Evolutionary conservation across 805 yeast species (phyloP), one percentile per base, ranked within the genome.

Genomic region (Metschnikowia kunwiensis): DNA sequence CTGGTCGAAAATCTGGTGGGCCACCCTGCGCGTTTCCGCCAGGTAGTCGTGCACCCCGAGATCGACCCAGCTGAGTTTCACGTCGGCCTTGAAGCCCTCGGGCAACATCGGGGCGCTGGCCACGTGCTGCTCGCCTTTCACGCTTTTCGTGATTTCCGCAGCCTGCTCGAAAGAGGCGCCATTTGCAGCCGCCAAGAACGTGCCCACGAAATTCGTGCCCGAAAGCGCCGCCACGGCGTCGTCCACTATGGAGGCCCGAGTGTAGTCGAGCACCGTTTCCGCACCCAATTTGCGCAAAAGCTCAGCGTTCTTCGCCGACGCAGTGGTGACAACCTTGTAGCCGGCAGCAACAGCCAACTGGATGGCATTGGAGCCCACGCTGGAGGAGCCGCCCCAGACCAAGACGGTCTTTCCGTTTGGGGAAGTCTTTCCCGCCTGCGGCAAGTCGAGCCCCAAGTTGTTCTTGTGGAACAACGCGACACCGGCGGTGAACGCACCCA

Each of bases 371-470:
- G 36, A 24, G 10, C 44, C 44, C 10, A 38, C 42, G 22, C 39
- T 34, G 7, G 44, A 37, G n/a, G 44, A 38, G 8, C 44, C 44
- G 9, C 44, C 44, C 44, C 44, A 41, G n/a, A 41, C 25, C 22
- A 41, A 27, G 4, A 41, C 30, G 16, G 38, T 31, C 19, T 42
- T 38, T 9, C 35, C 35, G 14, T 32, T 35, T 15, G 20, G 12
- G 6, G 23, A n/a, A 4, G 14, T 12, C 14, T 15, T 20, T 1
- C 37, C 37, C 11, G 28, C 34, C 22, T 25, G 27, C 6, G 37
- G 40, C 14, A 32, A 26, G 11, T 32, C 40, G 10, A 40, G 37
- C 16, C 18, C 19, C 30, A 40, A 36, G 27, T 35, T 34, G 5
- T 40, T 28, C 16, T 21, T 23, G 15, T 32, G 36, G 22, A 40